phyloP scores from a whole-genome alignment of 192 early-diverging fungal genomes.

The Gaertneriomyces sp. region DNA sequence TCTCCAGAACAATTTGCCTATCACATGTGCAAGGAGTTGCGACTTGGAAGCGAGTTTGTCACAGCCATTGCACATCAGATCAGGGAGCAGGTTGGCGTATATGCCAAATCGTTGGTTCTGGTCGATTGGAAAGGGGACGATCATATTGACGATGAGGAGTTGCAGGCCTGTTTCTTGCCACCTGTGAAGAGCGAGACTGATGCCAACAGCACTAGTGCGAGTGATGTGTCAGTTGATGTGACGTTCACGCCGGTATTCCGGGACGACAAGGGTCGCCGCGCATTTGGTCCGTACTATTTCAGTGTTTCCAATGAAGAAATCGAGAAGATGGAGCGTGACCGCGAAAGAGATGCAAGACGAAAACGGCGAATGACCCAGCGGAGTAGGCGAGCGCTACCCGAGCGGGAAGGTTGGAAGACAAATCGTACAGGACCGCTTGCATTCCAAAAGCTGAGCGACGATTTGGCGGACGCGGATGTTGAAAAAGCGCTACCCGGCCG shows the following conservation, averaged over 20 bases:
- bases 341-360: constrained; percentile 75
- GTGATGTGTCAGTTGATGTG: constrained; percentile 1
- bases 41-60: constrained; percentile 84
- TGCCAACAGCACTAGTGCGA: constrained; percentile 16
- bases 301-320: constrained; percentile 39
- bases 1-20: constrained; percentile 85
- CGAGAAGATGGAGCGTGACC: constrained; percentile 79
- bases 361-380: constrained; percentile 81
- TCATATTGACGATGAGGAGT: constrained; percentile 73
- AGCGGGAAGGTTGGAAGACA: constrained; percentile 67
- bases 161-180: constrained; percentile 67
- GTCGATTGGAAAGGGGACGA: constrained; percentile 79
- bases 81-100: constrained; percentile 87
- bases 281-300: constrained; percentile 33
- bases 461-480: no score
- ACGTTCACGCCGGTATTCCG: constrained; percentile 10
- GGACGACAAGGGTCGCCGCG: constrained; percentile 14
- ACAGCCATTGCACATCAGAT: constrained; percentile 89
- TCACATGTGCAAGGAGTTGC: constrained; percentile 70
- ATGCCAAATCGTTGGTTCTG: constrained; percentile 76
- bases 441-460: no score
- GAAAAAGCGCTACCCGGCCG: no score
- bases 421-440: constrained; percentile 42
- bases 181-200: constrained; percentile 41
- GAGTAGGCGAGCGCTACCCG: constrained; percentile 56